These are phyloP conservation scores for Cyclocybe cylindracea DNA, from an alignment of 768 basidiomycete genomes.

Conservation along the genomic window DNA sequence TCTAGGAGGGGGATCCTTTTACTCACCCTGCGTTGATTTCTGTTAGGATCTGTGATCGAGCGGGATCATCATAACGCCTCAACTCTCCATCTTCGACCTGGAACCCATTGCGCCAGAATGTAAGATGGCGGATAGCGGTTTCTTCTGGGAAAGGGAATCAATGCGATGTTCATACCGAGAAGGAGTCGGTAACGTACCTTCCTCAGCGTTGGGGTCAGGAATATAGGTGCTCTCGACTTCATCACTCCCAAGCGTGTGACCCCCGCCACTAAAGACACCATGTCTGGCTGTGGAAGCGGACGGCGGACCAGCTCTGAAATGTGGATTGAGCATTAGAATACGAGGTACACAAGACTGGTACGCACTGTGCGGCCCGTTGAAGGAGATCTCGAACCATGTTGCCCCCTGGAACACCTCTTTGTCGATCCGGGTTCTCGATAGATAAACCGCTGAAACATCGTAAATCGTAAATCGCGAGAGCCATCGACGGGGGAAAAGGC, in stretches of 20 bases:
- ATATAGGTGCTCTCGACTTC: conserved; percentile 79
- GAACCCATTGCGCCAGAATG: conserved; percentile 94
- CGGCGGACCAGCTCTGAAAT: conserved; percentile 22
- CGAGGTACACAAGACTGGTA: conserved; percentile 16
- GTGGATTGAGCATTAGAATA: neutral
- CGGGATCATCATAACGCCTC: conserved; percentile 80
- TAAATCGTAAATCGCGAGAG: too few relatives aligned
- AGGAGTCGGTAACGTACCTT: conserved; percentile 18
- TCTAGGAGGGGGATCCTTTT: neutral
- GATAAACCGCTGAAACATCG: conserved; percentile 70
- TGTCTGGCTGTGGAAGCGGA: conserved; percentile 15
- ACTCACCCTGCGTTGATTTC: conserved; percentile 80
- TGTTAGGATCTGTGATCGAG: conserved; percentile 63
- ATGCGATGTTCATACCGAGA: neutral
- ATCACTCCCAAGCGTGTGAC: conserved; percentile 87
- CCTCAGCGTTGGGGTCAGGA: conserved; percentile 62
- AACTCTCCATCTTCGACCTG: conserved; percentile 87
- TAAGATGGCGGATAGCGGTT: conserved; percentile 70
- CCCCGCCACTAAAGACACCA: conserved; percentile 65
- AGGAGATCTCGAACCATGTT: conserved; percentile 71
- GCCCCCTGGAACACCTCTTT: conserved; percentile 49
- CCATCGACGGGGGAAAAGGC: neutral
- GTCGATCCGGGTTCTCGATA: conserved; percentile 79
- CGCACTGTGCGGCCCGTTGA: conserved; percentile 79
- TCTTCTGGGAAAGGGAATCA: conserved; percentile 36